These are phyloP conservation scores for Rhodotorula sp. DNA, from an alignment of 1,284 basidiomycete genomes.

Conservation along the genomic window DNA sequence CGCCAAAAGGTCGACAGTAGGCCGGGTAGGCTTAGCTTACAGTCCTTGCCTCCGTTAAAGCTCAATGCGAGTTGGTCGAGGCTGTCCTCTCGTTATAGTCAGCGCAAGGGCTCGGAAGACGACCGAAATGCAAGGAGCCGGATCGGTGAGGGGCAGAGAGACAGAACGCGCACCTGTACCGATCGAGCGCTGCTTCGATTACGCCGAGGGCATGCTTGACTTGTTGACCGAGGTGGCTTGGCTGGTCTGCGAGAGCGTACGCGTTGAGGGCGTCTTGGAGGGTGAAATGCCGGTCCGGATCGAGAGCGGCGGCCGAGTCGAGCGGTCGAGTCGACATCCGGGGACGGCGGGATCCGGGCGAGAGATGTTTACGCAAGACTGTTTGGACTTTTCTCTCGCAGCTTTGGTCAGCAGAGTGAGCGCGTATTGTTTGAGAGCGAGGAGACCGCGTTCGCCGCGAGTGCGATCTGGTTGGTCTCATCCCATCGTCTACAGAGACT, in stretches of 20 bases:
- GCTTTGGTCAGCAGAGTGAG: too few relatives aligned
- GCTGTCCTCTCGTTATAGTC: constrained; percentile 3
- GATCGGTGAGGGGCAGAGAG: not conserved
- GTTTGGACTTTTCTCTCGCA: too few relatives aligned
- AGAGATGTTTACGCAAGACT: too few relatives aligned
- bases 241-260: constrained; percentile 21
- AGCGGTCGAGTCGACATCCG: not conserved
- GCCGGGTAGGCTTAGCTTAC: constrained; percentile 57
- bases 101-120: not conserved
- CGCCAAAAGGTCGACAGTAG: too few relatives aligned
- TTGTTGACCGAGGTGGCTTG: constrained; percentile 55
- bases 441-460: too few relatives aligned
- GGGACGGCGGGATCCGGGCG: too few relatives aligned
- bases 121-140: not conserved
- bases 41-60: constrained; percentile 98
- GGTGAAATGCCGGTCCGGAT: constrained; percentile 30
- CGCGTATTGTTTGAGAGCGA: too few relatives aligned
- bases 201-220: constrained; percentile 74
- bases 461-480: too few relatives aligned
- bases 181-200: constrained; percentile 70
- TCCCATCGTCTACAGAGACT: too few relatives aligned
- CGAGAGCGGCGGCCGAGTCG: not conserved
- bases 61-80: constrained; percentile 58
- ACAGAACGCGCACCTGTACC: constrained; percentile 59
- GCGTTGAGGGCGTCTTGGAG: constrained; percentile 32